phyloP scores from a whole-genome alignment of 2,329 filamentous ascomycete species.

The Colletotrichum gigasporum region DNA sequence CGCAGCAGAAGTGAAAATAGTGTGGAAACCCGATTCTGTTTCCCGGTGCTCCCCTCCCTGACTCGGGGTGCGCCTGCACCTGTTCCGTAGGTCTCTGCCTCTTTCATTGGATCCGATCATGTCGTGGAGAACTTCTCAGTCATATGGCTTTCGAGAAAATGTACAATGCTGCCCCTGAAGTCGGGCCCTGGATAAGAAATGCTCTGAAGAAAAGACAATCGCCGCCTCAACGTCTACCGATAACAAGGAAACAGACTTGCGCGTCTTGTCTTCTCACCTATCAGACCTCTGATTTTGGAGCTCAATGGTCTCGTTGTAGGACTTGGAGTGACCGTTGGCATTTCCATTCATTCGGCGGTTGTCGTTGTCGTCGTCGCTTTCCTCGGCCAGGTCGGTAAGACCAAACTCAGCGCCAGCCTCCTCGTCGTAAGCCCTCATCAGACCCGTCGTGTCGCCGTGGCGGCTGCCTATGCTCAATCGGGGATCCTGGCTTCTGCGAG shows the following conservation, averaged over 20 bases:
- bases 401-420: slow-evolving; percentile 80
- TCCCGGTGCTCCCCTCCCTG: slow-evolving; percentile 13
- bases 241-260: slow-evolving; percentile 5
- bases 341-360: slow-evolving; percentile 48
- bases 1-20: slow-evolving; percentile 24
- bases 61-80: slow-evolving; percentile 21
- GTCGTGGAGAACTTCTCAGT: slow-evolving; percentile 32
- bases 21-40: slow-evolving; percentile 20
- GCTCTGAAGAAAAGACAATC: slow-evolving; percentile 20
- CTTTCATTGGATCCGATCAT: slow-evolving; percentile 31
- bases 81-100: slow-evolving; percentile 29
- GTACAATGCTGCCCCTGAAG: slow-evolving; percentile 30
- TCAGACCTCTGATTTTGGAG: slow-evolving; percentile 58
- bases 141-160: slow-evolving; percentile 31
- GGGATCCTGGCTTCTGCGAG: slow-evolving; percentile 77
- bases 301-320: slow-evolving; percentile 55
- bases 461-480: slow-evolving; percentile 72
- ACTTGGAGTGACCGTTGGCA: slow-evolving; percentile 51
- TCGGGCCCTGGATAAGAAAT: slow-evolving; percentile 18
- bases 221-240: slow-evolving; percentile 15
- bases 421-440: slow-evolving; percentile 91
- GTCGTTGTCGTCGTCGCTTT: slow-evolving; percentile 71
- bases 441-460: slow-evolving; percentile 77
- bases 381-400: slow-evolving; percentile 81
- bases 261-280: slow-evolving; percentile 35